Evolutionary conservation across 2,329 filamentous ascomycete species (phyloP), one percentile per base, ranked within the genome.

Genomic region (Coniochaeta sp.): DNA sequence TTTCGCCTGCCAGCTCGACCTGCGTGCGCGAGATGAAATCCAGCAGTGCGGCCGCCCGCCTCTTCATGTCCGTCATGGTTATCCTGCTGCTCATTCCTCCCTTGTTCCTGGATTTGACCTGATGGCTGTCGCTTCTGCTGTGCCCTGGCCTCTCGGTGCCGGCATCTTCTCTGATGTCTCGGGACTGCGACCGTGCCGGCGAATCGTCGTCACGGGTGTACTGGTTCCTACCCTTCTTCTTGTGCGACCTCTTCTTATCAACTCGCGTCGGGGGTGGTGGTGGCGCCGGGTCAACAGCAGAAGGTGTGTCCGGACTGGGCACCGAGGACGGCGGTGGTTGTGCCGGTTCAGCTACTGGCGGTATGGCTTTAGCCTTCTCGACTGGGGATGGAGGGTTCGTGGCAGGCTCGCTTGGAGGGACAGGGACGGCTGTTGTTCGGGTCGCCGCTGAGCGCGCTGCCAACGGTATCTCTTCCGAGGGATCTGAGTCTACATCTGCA

Each of bases 21-120:
- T 97, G 92, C 61, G 91, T 93, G 65, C 91, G 86, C 4, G 89
- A 88, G 64, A 97, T 96, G 69, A 93, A 97, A 66, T 95, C 91
- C 62, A 96, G 81, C 70, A 97, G 96, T 22, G 85, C 89, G 4
- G 89, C 85, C 6, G 93, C 91, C 11, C 91, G 88, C 64, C 90
- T 86, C 74, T 90, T 91, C 85, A 96, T 92, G 70, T 96, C 92
- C 62, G 88, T 88, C 87, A 96, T 90, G 31, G 87, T 93, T 61
- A 92, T 84, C 71, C 90, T 91, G 65, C 82, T 86, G 64, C 79
- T 80, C 72, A 82, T 83, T 57, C 79, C 78, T 61, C 77, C 73
- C 67, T 83, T 83, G 34, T 77, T 75, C 67, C 84, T 86, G 61
- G 77, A 77, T 64, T 87, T 88, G 65, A 31, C 24, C 9, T 79